Base-by-base conservation (phyloP, 331 rosid genomes). In the Acacia concinna region DNA sequence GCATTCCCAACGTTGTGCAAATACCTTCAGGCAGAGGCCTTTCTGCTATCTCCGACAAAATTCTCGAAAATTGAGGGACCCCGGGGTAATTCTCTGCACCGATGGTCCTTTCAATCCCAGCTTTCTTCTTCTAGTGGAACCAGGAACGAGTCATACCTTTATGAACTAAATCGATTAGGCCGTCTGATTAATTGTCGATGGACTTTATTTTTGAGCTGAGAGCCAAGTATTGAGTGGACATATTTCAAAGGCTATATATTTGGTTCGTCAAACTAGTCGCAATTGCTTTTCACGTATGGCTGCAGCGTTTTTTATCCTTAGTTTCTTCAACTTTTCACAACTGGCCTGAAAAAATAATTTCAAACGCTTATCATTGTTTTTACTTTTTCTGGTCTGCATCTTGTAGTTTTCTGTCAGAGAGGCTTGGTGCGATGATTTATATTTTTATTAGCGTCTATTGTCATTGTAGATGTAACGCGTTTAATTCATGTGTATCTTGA, bases 71-170 rank as follows among this genome's bases (percentile, higher is more conserved):
- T 64, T 71, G 8, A 76, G 74, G 60, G 78, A 15, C 60, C 79
- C 56, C 34, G 78, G 56, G 92, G 87, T 85, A 75, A 81, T 77
- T 78, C 65, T 68, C 23, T 5, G 12, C 41, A 28, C 67, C 83
- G 60, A 0, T 67, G 5, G 51, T 44, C 47, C 60, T 51, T 66
- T 43, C 10, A 68, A 40, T 25, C 12, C 23, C 73, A 38, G 51
- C 4, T 40, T 68, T 30, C 52, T 40, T 40, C 21, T 23, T 41
- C 47, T 9, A 3, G 30, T 41, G 28, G 27, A 65, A 65, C n/a
- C 17, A 35, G 47, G 71, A n/a, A 66, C 35, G 4, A 37, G 18
- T 21, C 43, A 20, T 34, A 44, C 8, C 14, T 32, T 20, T n/a
- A 20, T 40, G 12, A 25, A 40, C 73, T 68, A 23, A 41, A 30